Evolutionary conservation across 345 rosid species (phyloP), one percentile per base, ranked within the genome.

Genomic region (Pugionium cornutum): DNA sequence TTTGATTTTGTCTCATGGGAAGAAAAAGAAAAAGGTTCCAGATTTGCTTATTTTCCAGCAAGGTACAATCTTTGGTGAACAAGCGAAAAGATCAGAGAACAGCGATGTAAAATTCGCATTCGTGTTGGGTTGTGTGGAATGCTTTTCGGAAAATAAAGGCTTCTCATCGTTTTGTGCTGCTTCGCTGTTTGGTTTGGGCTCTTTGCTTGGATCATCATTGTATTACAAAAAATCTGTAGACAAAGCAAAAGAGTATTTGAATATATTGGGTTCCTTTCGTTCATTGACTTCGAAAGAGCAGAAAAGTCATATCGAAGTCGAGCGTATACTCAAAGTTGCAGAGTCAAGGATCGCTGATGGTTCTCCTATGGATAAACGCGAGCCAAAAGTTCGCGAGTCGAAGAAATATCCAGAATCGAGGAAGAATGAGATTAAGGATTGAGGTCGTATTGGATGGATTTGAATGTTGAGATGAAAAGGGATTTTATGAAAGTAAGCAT

Each of bases 381-480:
- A 46, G 5, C 46, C 29, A 37, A 42, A 53, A 42, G 35, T 51
- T 34, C 34, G 27, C 53, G 30, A 34, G 54, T 7, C 18, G 1
- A 35, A 56, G 57, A 18, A 18, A 18, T 18, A 18, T 18, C 18
- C 18, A 18, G 18, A 18, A 18, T 18, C 18, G 18, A 18, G 18
- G 18, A 18, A 18, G 48, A 40, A 4, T 18, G 18, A 18, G 18
- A 18, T 18, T 37, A 37, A 8, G 18, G 43, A 28, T 46, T 67
- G 56, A 56, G 54, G 40, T 10, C 6, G 3, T 46, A 44, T 47
- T 67, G 64, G 72, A 28, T 8, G 9, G 9, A 49, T 36, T 35
- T 57, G 72, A 5, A 31, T 47, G 40, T 32, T 9, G 55, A 67
- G 54, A 45, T 26, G 6, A 67, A 57, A 46, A 56, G 41, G 11